A percentile compares a stretch with the other conserved stretches of the same genome.
These are phyloP conservation scores for Phytophthora pini DNA, from an alignment of 352 stramenopile species.

Conservation along the genomic window DNA sequence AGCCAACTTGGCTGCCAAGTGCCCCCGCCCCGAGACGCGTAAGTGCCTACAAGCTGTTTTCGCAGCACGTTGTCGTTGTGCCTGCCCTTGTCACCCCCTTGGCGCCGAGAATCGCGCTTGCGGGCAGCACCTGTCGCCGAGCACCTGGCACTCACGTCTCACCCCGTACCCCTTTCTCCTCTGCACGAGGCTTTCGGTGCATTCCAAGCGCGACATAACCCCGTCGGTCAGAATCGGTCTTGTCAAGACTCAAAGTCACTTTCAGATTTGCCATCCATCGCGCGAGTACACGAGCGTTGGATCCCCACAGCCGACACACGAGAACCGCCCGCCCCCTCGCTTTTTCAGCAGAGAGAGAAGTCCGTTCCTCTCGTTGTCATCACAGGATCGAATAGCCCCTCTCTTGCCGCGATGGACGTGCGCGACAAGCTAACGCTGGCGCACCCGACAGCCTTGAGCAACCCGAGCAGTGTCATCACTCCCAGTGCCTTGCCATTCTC, in stretches of 20 bases:
- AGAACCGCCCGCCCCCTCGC: slow-evolving; percentile 25
- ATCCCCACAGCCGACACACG: slow-evolving; percentile 12
- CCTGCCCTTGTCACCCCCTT: slow-evolving; percentile 12
- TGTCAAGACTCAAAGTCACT: slow-evolving; percentile 23
- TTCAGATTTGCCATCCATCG: slow-evolving; percentile 10
- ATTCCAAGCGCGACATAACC: slow-evolving; percentile 29
- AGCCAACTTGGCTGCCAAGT: slow-evolving; percentile 9
- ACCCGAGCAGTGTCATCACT: slow-evolving; percentile 26
- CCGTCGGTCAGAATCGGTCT: slow-evolving; percentile 12
- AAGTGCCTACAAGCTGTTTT: slow-evolving; percentile 42
- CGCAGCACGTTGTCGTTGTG: slow-evolving; percentile 23
- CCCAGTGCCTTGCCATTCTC: slow-evolving; percentile 26
- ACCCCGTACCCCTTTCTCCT: slow-evolving; percentile 19
- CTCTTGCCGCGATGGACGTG: slow-evolving; percentile 37
- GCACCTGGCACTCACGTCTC: slow-evolving; percentile 26
- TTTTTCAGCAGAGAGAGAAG: slow-evolving; percentile 31
- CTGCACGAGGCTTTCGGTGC: slow-evolving; percentile 31
- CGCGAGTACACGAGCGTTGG: slow-evolving; percentile 15
- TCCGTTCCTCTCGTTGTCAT: slow-evolving; percentile 29
- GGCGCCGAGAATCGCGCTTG: slow-evolving; percentile 7
- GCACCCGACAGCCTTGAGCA: slow-evolving; percentile 28
- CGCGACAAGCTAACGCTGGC: slow-evolving; percentile 38
- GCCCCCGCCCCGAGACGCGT: slow-evolving; percentile 32
- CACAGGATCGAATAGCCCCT: slow-evolving; percentile 31
- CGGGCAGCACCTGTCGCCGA: slow-evolving; percentile 32